A percentile compares a stretch with the other conserved stretches of the same genome.
Evolutionary conservation across 306 rosid genomes (phyloP).

Genomic region (Castanea sativa): DNA sequence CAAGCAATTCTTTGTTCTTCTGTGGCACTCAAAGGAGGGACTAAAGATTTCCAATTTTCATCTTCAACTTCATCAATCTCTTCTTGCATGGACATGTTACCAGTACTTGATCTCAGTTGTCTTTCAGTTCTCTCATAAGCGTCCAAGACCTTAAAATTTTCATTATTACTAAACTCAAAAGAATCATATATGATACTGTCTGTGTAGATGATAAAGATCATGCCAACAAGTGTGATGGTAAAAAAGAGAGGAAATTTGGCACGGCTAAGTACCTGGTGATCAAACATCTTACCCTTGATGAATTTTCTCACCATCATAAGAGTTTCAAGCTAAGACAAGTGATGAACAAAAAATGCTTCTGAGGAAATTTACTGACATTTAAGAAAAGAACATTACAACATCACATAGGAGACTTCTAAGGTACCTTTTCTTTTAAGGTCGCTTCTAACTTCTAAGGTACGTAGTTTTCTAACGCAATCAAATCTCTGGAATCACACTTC

Average conservation of each 20-base stretch:
- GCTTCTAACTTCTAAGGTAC: too few relatives aligned
- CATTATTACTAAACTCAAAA: background rate
- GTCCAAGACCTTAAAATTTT: conserved; percentile 7
- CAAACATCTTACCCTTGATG: conserved; percentile 27
- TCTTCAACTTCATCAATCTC: conserved; percentile 10
- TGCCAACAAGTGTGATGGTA: conserved; percentile 29
- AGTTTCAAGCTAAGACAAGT: background rate
- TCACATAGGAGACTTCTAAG: too few relatives aligned
- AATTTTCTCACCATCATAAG: conserved; percentile 1
- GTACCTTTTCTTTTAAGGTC: too few relatives aligned
- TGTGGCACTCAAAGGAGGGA: conserved; percentile 41
- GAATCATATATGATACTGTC: conserved; percentile 18
- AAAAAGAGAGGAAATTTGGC: conserved; percentile 33
- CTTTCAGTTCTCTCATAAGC: conserved; percentile 9
- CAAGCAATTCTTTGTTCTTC: conserved; percentile 53
- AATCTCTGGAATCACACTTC: too few relatives aligned
- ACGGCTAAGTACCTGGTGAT: conserved; percentile 23
- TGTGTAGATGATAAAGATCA: conserved; percentile 35
- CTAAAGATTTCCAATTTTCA: conserved; percentile 23
- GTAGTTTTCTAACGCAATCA: too few relatives aligned
- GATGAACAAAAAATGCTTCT: too few relatives aligned
- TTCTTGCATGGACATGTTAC: background rate
- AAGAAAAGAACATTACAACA: too few relatives aligned
- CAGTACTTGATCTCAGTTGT: conserved; percentile 19
- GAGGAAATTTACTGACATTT: background rate